Base-by-base conservation (phyloP, 2,329 filamentous ascomycete genomes). In the Xylariaceae sp. region DNA sequence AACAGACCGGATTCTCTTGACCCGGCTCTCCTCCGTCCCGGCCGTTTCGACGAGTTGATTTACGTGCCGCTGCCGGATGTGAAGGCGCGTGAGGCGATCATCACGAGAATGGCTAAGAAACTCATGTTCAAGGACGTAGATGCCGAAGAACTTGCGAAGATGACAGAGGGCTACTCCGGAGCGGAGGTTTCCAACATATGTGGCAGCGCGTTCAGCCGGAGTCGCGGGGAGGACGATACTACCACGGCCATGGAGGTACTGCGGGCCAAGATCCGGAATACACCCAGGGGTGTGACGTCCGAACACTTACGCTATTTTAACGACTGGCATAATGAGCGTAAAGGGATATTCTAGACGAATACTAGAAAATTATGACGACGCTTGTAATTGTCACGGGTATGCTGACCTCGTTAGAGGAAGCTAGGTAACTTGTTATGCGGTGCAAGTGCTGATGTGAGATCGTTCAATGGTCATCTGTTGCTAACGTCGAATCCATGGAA, bases 1-100 rank as follows among this genome's bases (percentile, higher is more conserved):
- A 97, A 97, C 75, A 86, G 90, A 56, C 93, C 93, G 0, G 89
- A 96, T 68, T 82, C 87, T 1, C 82, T 97, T 17, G 93, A 97
- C 71, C 84, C 90, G 0, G 93, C 93, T 0, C 80, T 97, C 39
- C 83, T 96, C 70, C 85, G 93, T 0, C 89, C 91, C 0, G 93
- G 93, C 1, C 84, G 93, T 34, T 90, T 97, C 72, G 91, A 96
- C 69, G 84, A 88, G 65, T 81, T 92, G 39, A 82, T 96, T 51
- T 96, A 96, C 72, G 90, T 97, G 49, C 89, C 90, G 0, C 88
- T 90, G 2, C 93, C 93, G 0, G 87, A 90, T 68, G 75, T 81
- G 51, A 77, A 83, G 6, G 91, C 91, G 0, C 82, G 93, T 7
- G 83, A 82, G 69, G 88, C 91, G 64, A 93, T 97, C 56, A 81